Conservation (phyloP, 208 protist species). For the Leishmania amazonensis region DNA sequence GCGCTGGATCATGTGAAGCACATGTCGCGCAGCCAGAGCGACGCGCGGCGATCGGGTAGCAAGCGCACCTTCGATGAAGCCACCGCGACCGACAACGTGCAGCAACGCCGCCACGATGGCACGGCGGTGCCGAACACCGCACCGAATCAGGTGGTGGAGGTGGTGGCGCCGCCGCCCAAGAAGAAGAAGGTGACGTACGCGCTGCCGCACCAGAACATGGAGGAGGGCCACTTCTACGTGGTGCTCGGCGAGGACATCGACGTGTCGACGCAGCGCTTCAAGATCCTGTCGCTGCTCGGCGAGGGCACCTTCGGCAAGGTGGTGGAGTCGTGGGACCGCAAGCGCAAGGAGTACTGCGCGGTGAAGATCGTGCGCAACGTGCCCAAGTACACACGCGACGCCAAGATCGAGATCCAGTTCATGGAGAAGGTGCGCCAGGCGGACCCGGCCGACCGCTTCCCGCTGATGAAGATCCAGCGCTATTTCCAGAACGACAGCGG, state of each 20-base stretch:
- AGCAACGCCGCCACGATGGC: conserved; percentile 22
- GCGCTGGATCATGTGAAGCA: conserved; percentile 29
- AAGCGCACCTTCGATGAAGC: conserved; percentile 78
- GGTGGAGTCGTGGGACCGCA: conserved; percentile 89
- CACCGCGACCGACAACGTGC: conserved; percentile 49
- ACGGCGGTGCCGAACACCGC: conserved; percentile 17
- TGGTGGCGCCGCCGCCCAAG: conserved; percentile 37
- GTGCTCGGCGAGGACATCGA: conserved; percentile 91
- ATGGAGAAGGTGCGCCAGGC: conserved; percentile 75
- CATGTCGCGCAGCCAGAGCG: conserved; percentile 27
- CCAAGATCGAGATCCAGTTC: conserved; percentile 89
- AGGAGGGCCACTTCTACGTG: conserved; percentile 92
- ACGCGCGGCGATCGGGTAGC: conserved; percentile 65
- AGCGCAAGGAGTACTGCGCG: conserved; percentile 85
- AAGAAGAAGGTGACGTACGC: conserved; percentile 90
- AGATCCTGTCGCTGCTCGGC: conserved; percentile 89
- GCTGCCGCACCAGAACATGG: conserved; percentile 83
- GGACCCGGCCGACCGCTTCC: conserved; percentile 74
- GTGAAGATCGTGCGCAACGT: conserved; percentile 90
- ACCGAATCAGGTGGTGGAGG: conserved; percentile 48
- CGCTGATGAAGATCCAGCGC: conserved; percentile 77
- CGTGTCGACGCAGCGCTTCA: conserved; percentile 84
- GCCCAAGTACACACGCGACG: conserved; percentile 85
- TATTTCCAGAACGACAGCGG: conserved; percentile 83
- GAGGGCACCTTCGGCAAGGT: conserved; percentile 92